Evolutionary conservation across 441 rosid species (phyloP), one percentile per base, ranked within the genome.

Genomic region (Gossypium laxum): DNA sequence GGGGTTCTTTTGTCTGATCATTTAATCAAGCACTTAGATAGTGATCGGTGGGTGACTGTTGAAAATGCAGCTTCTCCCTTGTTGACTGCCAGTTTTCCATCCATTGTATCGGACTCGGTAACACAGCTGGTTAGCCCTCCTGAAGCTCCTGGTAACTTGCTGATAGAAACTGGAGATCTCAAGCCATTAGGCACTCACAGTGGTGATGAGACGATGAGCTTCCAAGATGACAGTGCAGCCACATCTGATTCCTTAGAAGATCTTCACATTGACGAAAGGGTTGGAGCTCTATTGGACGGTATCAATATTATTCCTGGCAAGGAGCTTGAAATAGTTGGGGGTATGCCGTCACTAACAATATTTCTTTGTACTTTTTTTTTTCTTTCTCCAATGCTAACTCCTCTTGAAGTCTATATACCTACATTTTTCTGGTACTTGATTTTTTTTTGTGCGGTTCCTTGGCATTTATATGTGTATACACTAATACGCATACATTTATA

Each of bases 21-120:
- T 82, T 89, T 95, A 76, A 79, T 95, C 79, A 92, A 89, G 76
- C 97, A 89, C 76, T 70, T 85, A 78, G 92, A 92, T 72, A 80
- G 87, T 55, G 86, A 95, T 80, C 85, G 96, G 88, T 95, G 99
- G 99, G 85, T 91, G 70, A 91, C 97, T 6, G 81, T 92, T 83
- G 98, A 95, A 85, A 92, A 92, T 80, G 99, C 99, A 32, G 87
- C 88, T 81, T 92, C 99, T 14, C 99, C 99, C 21, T 51, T 82
- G 80, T 85, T 81, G 69, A 65, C 88, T 54, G 62, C 77, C 72
- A 83, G 80, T 82, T 86, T 88, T 72, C 80, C 86, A 38, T 84
- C 93, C 63, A 82, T 91, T 32, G 89, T 82, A 55, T 83, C 98
- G 28, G 98, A 95, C 67, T 77, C 80, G 57, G 78, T 91, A 73